Percentiles rank a stretch among this genome's conserved stretches.
Evolutionary conservation across 2,329 filamentous ascomycete species (phyloP).

Genomic region (Aspergillus luchuensis): DNA sequence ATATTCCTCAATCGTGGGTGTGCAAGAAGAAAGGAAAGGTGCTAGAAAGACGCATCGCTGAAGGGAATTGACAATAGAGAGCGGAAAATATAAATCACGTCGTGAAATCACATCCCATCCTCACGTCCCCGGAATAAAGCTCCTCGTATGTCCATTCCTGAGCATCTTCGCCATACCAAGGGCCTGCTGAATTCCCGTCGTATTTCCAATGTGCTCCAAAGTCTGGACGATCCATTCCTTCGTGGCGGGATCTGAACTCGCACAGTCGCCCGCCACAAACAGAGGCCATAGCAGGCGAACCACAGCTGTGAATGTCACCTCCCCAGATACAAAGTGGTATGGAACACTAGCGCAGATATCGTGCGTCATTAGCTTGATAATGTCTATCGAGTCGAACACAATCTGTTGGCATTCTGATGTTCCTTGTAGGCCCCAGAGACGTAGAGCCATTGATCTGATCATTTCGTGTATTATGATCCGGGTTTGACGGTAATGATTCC

Average conservation of each 20-base stretch:
- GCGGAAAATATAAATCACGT: too few species aligned
- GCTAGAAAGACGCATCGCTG: too few species aligned
- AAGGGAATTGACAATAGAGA: too few species aligned
- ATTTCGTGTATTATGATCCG: too few species aligned
- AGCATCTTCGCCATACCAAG: not conserved
- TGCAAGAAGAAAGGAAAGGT: too few species aligned
- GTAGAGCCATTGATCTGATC: not conserved
- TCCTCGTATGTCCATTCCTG: not conserved
- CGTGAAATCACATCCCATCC: too few species aligned
- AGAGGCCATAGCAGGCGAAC: conserved; percentile 22
- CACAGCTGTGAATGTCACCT: conserved; percentile 9
- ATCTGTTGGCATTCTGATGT: not conserved
- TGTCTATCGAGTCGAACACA: not conserved
- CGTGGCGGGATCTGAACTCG: not conserved
- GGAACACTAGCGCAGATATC: conserved; percentile 25
- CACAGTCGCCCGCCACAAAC: conserved; percentile 18
- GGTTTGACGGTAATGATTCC: too few species aligned
- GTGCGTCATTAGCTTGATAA: conserved; percentile 10
- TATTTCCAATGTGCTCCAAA: conserved; percentile 3
- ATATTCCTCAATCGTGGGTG: too few species aligned
- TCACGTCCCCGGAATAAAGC: not conserved
- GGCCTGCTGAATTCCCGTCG: not conserved
- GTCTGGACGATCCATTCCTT: not conserved
- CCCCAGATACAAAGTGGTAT: conserved; percentile 17
- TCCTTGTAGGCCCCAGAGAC: conserved; percentile 16